phyloP scores from a whole-genome alignment of 179 eudicot species.

The Beta lomatogona region DNA sequence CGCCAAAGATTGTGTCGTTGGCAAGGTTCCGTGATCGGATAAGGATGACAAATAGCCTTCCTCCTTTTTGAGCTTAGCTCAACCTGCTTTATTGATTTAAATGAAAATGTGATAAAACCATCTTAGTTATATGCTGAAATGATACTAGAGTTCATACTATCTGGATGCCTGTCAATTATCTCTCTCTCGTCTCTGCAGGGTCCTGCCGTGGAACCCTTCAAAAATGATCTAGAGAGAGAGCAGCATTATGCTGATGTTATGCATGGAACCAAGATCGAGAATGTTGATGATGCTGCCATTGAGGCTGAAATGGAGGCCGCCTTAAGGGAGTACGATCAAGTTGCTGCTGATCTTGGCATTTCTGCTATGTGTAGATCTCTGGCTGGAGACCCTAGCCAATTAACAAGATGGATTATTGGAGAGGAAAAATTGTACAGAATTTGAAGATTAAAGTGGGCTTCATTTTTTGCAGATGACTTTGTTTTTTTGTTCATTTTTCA shows the following conservation, averaged over 20 bases:
- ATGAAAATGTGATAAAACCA: neutral
- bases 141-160: neutral
- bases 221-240: conserved; percentile 70
- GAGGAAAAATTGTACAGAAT: conserved; percentile 53
- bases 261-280: conserved; percentile 45
- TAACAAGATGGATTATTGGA: conserved; percentile 84
- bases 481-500: neutral
- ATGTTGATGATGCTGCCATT: conserved; percentile 54
- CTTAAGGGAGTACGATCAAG: conserved; percentile 54
- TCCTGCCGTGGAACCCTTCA: conserved; percentile 74
- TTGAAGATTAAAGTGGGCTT: conserved; percentile 12
- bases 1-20: neutral
- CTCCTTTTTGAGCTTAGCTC: neutral
- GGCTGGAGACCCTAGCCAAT: conserved; percentile 66
- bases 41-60: neutral
- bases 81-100: neutral
- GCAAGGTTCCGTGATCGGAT: neutral
- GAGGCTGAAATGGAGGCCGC: conserved; percentile 89
- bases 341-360: conserved; percentile 80
- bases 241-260: conserved; percentile 66
- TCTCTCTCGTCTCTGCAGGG: conserved; percentile 54
- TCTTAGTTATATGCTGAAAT: neutral
- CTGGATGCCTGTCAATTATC: neutral
- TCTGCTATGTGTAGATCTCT: conserved; percentile 58
- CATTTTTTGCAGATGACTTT: neutral